Conservation (phyloP, 2,329 filamentous ascomycete species). For the Neopestalotiopsis sp. region DNA sequence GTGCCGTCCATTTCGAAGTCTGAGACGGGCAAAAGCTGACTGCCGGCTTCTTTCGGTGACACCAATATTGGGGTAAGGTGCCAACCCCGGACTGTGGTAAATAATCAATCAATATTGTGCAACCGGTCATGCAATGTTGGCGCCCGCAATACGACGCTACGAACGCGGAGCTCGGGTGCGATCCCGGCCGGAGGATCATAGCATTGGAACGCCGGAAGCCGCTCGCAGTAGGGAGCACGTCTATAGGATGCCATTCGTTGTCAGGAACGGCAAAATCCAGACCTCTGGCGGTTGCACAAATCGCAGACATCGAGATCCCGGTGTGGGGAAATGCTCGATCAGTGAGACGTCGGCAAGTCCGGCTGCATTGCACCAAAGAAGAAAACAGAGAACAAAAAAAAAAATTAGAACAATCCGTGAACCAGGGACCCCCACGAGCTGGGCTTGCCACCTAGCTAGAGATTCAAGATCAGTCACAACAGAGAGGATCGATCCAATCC, state of each 20-base stretch:
- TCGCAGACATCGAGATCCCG: slow-evolving; percentile 8
- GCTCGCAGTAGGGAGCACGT: not conserved
- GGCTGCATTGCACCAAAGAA: not conserved
- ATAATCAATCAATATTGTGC: not conserved
- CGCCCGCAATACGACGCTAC: not conserved
- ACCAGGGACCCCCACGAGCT: not conserved
- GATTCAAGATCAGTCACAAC: slow-evolving; percentile 3
- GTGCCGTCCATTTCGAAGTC: not conserved
- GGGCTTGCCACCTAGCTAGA: not conserved
- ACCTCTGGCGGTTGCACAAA: slow-evolving; percentile 6
- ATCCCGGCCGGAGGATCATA: not conserved
- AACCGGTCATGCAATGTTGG: not conserved
- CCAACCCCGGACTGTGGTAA: not conserved
- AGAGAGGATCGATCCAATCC: not conserved
- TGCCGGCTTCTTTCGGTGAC: not conserved
- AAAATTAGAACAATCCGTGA: not conserved
- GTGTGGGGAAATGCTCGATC: slow-evolving; percentile 2
- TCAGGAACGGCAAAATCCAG: not conserved
- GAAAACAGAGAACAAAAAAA: not conserved
- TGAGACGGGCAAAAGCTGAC: not conserved
- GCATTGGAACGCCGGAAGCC: not conserved
- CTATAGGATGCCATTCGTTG: not conserved
- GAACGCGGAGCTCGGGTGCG: not conserved
- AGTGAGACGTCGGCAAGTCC: slow-evolving; percentile 7
- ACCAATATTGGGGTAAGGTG: not conserved